Conservation (phyloP, 495 filamentous ascomycete species). For the Talaromyces trachyspermus region DNA sequence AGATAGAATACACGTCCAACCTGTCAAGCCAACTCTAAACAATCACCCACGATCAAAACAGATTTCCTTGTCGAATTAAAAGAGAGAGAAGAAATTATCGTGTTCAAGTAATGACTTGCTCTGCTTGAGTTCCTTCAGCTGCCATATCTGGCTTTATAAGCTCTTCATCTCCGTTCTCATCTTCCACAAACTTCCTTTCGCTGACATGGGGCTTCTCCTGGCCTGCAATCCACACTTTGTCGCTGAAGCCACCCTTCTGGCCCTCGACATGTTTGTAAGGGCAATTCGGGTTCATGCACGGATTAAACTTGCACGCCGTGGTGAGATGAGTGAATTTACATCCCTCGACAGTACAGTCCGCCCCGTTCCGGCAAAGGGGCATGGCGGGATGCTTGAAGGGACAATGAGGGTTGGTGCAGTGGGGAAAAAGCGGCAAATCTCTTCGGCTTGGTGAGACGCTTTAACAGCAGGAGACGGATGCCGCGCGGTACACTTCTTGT, state of each 20-base stretch:
- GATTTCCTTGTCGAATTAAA: background rate
- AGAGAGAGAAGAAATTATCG: background rate
- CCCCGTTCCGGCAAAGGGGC: slow-evolving; percentile 85
- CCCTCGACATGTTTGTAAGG: slow-evolving; percentile 89
- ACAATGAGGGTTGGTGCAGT: slow-evolving; percentile 83
- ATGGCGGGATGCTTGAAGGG: slow-evolving; percentile 78
- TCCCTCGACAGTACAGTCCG: slow-evolving; percentile 72
- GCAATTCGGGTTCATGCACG: slow-evolving; percentile 79
- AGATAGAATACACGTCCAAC: slow-evolving; percentile 5
- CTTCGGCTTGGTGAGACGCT: slow-evolving; percentile 66
- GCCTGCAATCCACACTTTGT: slow-evolving; percentile 84
- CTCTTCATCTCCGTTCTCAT: slow-evolving; percentile 60
- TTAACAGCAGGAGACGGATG: slow-evolving; percentile 88
- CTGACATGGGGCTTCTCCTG: slow-evolving; percentile 60
- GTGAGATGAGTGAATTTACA: slow-evolving; percentile 88
- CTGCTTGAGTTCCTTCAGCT: slow-evolving; percentile 23
- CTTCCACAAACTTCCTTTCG: slow-evolving; percentile 85
- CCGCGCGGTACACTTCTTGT: slow-evolving; percentile 82
- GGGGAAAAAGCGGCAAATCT: slow-evolving; percentile 91
- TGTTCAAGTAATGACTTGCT: slow-evolving; percentile 34
- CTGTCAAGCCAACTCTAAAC: background rate
- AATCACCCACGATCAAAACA: background rate
- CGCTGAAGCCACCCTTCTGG: slow-evolving; percentile 67
- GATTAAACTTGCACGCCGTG: slow-evolving; percentile 81
- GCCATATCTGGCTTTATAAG: slow-evolving; percentile 60